Evolutionary conservation across 345 rosid genomes (phyloP), one percentile per base, ranked within the genome.

Genomic region (Eucalyptus cloeziana): DNA sequence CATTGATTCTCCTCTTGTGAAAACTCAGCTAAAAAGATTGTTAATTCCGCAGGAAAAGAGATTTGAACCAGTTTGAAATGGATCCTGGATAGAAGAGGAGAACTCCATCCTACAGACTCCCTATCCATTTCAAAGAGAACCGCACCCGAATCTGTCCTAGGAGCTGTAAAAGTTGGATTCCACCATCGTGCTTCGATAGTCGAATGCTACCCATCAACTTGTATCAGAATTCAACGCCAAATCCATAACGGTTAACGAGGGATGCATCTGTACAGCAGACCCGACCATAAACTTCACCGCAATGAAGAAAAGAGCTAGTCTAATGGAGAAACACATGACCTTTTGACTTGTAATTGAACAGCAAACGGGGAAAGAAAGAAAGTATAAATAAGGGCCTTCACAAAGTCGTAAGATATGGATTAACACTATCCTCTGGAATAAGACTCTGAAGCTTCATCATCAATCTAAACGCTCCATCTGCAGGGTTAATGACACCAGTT

Each of bases 391-490:
- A 79, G 71, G 58, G 56, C 14, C 30, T 76, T 37, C 19, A 31
- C n/a, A 76, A 54, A 71, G 79, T 45, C 49, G 24, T 87, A 49
- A 58, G 31, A 33, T 91, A 21, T 86, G 80, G 17, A 21, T 43
- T 8, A 69, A 86, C 33, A 17, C 80, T 43, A 19, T 44, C 88
- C 60, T 49, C 76, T 47, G 86, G 88, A 50, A 88, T 60, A 37
- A 37, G 6, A 58, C 81, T 51, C 79, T 31, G 89, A 67, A 7
- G 69, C 87, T 37, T 30, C 49, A 43, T 86, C 88, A 90, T 96
- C 95, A 98, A 56, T 96, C 98, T 81, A 98, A 94, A 49, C 95
- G 95, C 91, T 96, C 98, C 99, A 96, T 98, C 99, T 98, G 95
- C 89, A 86, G 44, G 49, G 50, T 52, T 81, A 40, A 76, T 13